A percentile compares a stretch with the other conserved stretches of the same genome.
Conservation (phyloP, 2,329 filamentous ascomycete species). For the Aspergillus sp. region DNA sequence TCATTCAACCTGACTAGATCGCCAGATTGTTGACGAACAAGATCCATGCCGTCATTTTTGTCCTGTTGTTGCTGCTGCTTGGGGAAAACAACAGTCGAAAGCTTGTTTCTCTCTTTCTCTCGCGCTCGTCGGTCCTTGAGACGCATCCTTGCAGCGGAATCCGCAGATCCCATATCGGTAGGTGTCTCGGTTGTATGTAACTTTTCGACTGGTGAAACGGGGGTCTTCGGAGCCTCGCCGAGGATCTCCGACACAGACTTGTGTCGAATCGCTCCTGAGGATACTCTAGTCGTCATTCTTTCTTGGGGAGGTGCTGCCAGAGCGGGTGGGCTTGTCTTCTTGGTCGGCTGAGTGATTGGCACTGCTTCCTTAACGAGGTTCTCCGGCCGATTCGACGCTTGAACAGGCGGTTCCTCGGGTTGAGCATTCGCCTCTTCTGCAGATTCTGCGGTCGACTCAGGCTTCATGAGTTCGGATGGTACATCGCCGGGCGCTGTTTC, state of each 20-base stretch:
- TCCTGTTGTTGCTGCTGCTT: slow-evolving; percentile 60
- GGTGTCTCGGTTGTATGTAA: slow-evolving; percentile 32
- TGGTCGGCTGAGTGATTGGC: slow-evolving; percentile 21
- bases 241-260: slow-evolving; percentile 74
- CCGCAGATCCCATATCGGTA: slow-evolving; percentile 29
- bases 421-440: slow-evolving; percentile 16
- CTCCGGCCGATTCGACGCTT: slow-evolving; percentile 13
- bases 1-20: slow-evolving; percentile 46
- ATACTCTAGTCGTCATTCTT: slow-evolving; percentile 67
- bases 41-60: slow-evolving; percentile 40
- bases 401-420: slow-evolving; percentile 15
- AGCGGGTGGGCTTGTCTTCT: slow-evolving; percentile 25
- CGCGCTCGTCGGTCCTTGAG: slow-evolving; percentile 55
- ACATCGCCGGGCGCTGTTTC: slow-evolving; percentile 8
- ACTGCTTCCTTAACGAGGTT: slow-evolving; percentile 11
- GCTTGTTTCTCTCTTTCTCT: slow-evolving; percentile 60
- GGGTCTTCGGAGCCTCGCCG: slow-evolving; percentile 54
- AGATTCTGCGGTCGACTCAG: slow-evolving; percentile 12
- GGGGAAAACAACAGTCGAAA: slow-evolving; percentile 76
- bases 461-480: slow-evolving; percentile 14
- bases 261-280: slow-evolving; percentile 67
- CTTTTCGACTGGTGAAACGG: slow-evolving; percentile 37
- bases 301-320: slow-evolving; percentile 40
- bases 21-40: slow-evolving; percentile 46
- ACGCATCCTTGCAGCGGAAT: slow-evolving; percentile 40